Conservation (phyloP, 176 grass and related monocot genomes). For the Avena eriantha region DNA sequence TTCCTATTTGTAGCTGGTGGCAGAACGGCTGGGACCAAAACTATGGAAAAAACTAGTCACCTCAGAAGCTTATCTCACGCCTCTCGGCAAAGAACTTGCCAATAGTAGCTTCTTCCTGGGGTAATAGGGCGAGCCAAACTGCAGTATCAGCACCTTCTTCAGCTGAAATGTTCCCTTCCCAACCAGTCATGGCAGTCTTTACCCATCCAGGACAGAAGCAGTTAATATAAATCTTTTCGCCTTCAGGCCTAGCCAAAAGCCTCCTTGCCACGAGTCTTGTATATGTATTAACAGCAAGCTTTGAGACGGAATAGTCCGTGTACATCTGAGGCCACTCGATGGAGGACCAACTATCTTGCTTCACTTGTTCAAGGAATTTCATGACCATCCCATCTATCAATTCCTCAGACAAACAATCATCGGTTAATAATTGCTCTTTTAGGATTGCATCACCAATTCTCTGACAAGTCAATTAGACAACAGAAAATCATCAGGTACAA, state of each 20-base stretch:
- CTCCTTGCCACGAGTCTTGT: slow-evolving; percentile 62
- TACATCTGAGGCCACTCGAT: slow-evolving; percentile 82
- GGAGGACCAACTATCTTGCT: slow-evolving; percentile 62
- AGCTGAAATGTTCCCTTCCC: slow-evolving; percentile 84
- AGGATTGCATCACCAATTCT: slow-evolving; percentile 62
- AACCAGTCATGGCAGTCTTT: slow-evolving; percentile 90
- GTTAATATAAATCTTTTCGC: slow-evolving; percentile 78
- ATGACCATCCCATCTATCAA: slow-evolving; percentile 72
- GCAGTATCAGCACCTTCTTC: slow-evolving; percentile 89
- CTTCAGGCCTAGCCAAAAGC: slow-evolving; percentile 49
- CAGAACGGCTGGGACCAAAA: neutral
- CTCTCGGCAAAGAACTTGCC: slow-evolving; percentile 94
- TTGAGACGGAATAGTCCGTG: slow-evolving; percentile 86
- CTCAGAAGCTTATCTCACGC: slow-evolving; percentile 80
- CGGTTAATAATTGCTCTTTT: slow-evolving; percentile 65
- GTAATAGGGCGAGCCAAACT: slow-evolving; percentile 67
- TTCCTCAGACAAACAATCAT: slow-evolving; percentile 69
- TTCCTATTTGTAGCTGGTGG: neutral
- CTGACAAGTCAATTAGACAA: slow-evolving; percentile 42
- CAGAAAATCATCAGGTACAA: neutral
- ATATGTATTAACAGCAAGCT: slow-evolving; percentile 88
- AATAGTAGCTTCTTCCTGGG: slow-evolving; percentile 43
- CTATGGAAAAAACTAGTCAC: slow-evolving; percentile 12
- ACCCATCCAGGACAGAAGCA: slow-evolving; percentile 98
- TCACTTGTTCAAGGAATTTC: slow-evolving; percentile 75